Conservation (phyloP, 441 rosid species). For the Pelargonium fulgidum region DNA sequence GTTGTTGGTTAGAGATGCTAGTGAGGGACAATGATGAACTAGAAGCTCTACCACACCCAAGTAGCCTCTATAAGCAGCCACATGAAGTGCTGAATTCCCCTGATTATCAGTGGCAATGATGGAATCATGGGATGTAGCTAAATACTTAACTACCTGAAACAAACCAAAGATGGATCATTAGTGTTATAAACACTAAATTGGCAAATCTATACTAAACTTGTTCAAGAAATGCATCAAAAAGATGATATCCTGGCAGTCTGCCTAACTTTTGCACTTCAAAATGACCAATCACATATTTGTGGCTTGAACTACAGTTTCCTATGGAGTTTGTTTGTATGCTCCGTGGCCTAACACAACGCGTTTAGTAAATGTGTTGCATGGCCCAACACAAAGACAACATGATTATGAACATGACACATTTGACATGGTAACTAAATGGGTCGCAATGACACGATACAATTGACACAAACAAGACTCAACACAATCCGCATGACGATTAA, state of each 20-base stretch:
- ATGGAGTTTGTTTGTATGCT: too few relatives aligned
- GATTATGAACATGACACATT: too few relatives aligned
- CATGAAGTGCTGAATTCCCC: slow-evolving; percentile 79
- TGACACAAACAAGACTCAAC: too few relatives aligned
- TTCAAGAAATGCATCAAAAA: background rate
- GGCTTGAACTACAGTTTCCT: too few relatives aligned
- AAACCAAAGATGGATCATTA: background rate
- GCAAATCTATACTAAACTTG: background rate
- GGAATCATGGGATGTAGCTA: slow-evolving; percentile 45
- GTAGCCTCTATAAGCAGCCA: slow-evolving; percentile 76
- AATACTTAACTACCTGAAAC: slow-evolving; percentile 64
- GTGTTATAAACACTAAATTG: background rate
- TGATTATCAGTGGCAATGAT: slow-evolving; percentile 44
- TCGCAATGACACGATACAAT: too few relatives aligned
- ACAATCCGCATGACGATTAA: too few relatives aligned
- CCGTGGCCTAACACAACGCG: too few relatives aligned
- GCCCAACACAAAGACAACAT: too few relatives aligned
- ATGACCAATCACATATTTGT: too few relatives aligned
- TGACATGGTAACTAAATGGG: too few relatives aligned
- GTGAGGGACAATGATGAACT: slow-evolving; percentile 38
- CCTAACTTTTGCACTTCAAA: too few relatives aligned
- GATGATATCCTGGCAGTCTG: background rate
- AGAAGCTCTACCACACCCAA: slow-evolving; percentile 48
- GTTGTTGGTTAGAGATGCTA: slow-evolving; percentile 38
- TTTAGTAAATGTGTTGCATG: too few relatives aligned